A percentile compares a stretch with the other conserved stretches of the same genome.
Evolutionary conservation across 164 flowering plant genomes (phyloP).

Genomic region (Akebia trifoliata): DNA sequence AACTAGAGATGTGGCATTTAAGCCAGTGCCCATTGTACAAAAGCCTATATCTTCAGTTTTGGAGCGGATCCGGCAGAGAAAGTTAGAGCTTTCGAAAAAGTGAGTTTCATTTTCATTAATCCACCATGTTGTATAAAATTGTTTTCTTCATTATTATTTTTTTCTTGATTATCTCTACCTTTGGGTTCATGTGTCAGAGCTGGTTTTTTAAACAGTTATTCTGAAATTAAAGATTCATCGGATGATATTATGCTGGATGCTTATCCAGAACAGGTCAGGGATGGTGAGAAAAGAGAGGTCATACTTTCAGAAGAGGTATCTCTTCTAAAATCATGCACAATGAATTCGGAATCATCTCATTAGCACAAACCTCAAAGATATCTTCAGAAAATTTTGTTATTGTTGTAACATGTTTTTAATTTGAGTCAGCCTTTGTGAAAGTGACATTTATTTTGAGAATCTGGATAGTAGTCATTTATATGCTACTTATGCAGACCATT

Average conservation of each 20-base stretch:
- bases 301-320: slow-evolving; percentile 6
- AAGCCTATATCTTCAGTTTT: slow-evolving; percentile 80
- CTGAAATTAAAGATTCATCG: slow-evolving; percentile 14
- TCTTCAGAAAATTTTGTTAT: not conserved
- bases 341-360: not conserved
- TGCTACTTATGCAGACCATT: slow-evolving; percentile 9
- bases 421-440: no score
- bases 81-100: slow-evolving; percentile 62
- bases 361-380: no score
- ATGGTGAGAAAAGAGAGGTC: slow-evolving; percentile 11
- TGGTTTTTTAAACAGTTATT: slow-evolving; percentile 15
- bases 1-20: slow-evolving; percentile 67
- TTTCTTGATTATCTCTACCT: not conserved
- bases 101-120: slow-evolving; percentile 23
- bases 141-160: not conserved
- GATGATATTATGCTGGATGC: slow-evolving; percentile 17
- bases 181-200: slow-evolving; percentile 25
- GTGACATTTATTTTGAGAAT: slow-evolving; percentile 5
- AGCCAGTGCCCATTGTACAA: slow-evolving; percentile 53
- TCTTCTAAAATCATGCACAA: not conserved
- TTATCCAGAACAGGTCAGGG: slow-evolving; percentile 13
- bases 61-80: slow-evolving; percentile 78
- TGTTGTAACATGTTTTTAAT: not conserved
- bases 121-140: not conserved
- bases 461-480: slow-evolving; percentile 14